phyloP scores from a whole-genome alignment of 371 early-diverging fungal genomes.

The Gilbertella persicaria region DNA sequence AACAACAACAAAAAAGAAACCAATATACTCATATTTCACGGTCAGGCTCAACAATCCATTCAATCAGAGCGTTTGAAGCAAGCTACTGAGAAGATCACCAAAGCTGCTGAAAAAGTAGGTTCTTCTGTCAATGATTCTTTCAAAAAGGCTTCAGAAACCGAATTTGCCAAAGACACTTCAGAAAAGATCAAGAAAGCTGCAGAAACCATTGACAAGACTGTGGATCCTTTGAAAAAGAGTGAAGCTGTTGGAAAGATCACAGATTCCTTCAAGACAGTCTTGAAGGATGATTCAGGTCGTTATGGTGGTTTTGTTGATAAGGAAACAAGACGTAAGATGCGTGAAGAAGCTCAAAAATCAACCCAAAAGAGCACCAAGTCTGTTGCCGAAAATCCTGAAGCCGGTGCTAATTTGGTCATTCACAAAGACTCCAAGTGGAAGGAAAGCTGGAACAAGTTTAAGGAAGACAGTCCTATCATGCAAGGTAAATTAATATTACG shows the following conservation, averaged over 20 bases:
- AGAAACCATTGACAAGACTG: conserved; percentile 62
- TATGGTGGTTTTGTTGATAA: conserved; percentile 80
- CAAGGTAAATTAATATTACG: conserved; percentile 54
- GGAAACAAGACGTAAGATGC: conserved; percentile 67
- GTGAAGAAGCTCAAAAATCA: conserved; percentile 56
- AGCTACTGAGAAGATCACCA: conserved; percentile 77
- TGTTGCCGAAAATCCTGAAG: conserved; percentile 60
- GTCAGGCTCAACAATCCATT: conserved; percentile 41
- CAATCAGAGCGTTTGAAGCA: conserved; percentile 63
- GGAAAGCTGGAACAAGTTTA: conserved; percentile 91
- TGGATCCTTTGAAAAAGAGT: conserved; percentile 79
- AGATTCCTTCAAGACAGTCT: conserved; percentile 69
- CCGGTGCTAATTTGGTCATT: conserved; percentile 85
- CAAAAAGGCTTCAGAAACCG: conserved; percentile 85
- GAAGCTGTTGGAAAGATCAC: conserved; percentile 73
- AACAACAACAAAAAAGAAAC: not conserved
- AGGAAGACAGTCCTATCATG: conserved; percentile 86
- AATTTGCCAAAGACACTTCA: conserved; percentile 80
- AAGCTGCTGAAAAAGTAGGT: conserved; percentile 77
- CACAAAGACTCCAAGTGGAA: conserved; percentile 93
- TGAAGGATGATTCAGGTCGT: conserved; percentile 73
- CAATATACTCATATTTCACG: not conserved
- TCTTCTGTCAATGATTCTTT: conserved; percentile 74
- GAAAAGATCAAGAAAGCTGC: conserved; percentile 67
- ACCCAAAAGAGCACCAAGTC: conserved; percentile 18